Conservation (phyloP, 2,329 filamentous ascomycete species). For the Fusarium chlamydosporum region DNA sequence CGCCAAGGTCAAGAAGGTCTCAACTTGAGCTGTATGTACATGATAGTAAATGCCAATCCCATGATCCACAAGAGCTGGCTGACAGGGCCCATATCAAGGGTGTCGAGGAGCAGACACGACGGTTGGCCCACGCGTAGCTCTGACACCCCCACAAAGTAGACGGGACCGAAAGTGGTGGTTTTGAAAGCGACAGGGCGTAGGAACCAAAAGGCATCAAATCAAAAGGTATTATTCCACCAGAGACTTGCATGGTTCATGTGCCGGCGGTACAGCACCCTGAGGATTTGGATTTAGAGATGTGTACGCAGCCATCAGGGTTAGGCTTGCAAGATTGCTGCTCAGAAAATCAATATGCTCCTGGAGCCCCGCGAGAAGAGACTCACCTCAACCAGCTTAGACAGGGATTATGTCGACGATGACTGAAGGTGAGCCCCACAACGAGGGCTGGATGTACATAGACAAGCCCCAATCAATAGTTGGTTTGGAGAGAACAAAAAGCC, state of each 20-base stretch:
- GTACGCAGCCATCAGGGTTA: not conserved
- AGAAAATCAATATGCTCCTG: conserved; percentile 8
- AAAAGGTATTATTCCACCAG: conserved; percentile 19
- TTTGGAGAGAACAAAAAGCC: conserved; percentile 25
- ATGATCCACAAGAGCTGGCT: conserved; percentile 48
- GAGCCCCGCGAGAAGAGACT: conserved; percentile 29
- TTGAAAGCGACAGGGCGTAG: conserved; percentile 24
- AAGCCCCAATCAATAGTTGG: conserved; percentile 45
- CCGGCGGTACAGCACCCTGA: conserved; percentile 17
- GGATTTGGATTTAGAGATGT: conserved; percentile 1
- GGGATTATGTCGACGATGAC: conserved; percentile 45
- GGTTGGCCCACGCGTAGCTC: conserved; percentile 48
- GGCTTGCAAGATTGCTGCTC: conserved; percentile 15
- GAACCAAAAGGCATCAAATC: conserved; percentile 34
- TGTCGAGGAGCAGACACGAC: conserved; percentile 33
- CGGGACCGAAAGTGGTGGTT: conserved; percentile 40
- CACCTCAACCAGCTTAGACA: conserved; percentile 25
- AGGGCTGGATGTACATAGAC: conserved; percentile 32
- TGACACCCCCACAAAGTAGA: conserved; percentile 40
- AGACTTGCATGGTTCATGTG: conserved; percentile 25
- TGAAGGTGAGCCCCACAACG: conserved; percentile 45
- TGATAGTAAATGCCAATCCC: conserved; percentile 39
- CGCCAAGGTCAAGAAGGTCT: conserved; percentile 47
- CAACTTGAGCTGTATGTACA: conserved; percentile 41
- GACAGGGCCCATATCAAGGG: conserved; percentile 47